Percentiles rank a stretch among this genome's conserved stretches.
Evolutionary conservation across 768 basidiomycete species (phyloP).

Genomic region (Hebeloma cylindrosporum): DNA sequence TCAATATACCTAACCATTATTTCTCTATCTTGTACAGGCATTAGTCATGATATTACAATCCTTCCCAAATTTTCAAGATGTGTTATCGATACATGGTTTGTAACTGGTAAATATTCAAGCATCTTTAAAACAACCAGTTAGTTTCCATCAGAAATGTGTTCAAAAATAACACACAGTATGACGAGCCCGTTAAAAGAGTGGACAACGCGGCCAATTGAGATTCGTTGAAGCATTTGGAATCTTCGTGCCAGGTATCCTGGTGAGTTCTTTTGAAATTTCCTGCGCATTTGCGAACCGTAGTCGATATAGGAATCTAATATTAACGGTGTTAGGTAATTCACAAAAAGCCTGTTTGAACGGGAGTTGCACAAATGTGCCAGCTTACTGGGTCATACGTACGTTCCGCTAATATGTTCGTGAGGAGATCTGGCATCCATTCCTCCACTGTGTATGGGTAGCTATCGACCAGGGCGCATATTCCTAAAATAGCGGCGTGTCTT

Average conservation of each 20-base stretch:
- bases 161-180: slow-evolving; percentile 75
- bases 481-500: slow-evolving; percentile 88
- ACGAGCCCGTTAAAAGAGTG: slow-evolving; percentile 82
- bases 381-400: slow-evolving; percentile 84
- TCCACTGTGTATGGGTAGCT: slow-evolving; percentile 97
- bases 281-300: slow-evolving; percentile 78
- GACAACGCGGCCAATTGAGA: slow-evolving; percentile 82
- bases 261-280: slow-evolving; percentile 81
- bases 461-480: slow-evolving; percentile 90
- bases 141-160: no score
- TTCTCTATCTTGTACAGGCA: slow-evolving; percentile 9
- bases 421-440: slow-evolving; percentile 86
- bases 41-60: slow-evolving; percentile 7
- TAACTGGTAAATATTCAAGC: slow-evolving; percentile 23
- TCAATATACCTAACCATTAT: slow-evolving; percentile 8
- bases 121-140: slow-evolving; percentile 23
- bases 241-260: slow-evolving; percentile 89
- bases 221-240: slow-evolving; percentile 81
- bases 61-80: not conserved
- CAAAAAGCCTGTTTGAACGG: not conserved
- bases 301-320: slow-evolving; percentile 74
- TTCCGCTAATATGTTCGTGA: slow-evolving; percentile 76
- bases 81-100: not conserved
- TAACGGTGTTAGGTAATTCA: slow-evolving; percentile 12
- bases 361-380: slow-evolving; percentile 1